Evolutionary conservation across 1,139 yeast species (phyloP).

Genomic region (Kluyveromyces sp.): DNA sequence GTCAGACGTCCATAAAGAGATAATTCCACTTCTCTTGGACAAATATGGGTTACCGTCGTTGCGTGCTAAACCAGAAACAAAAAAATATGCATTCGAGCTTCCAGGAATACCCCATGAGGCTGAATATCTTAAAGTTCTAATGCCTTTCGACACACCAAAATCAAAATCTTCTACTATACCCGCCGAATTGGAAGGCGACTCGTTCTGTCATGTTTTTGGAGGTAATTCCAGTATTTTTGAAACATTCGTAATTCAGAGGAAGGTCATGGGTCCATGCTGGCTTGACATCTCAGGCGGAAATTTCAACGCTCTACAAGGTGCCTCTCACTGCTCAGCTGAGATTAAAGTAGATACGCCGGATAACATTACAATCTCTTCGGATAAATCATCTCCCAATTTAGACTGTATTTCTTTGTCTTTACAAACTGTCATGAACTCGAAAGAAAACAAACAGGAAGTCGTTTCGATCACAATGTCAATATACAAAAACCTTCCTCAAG

Average conservation of each 20-base stretch:
- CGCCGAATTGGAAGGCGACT: slow-evolving; percentile 60
- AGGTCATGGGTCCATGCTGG: slow-evolving; percentile 99
- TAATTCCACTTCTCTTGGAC: slow-evolving; percentile 56
- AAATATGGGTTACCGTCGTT: slow-evolving; percentile 56
- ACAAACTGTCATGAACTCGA: slow-evolving; percentile 69
- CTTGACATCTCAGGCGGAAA: slow-evolving; percentile 61
- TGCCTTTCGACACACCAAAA: slow-evolving; percentile 63
- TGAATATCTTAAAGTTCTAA: slow-evolving; percentile 69
- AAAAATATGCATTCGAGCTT: slow-evolving; percentile 85
- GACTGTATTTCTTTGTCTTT: slow-evolving; percentile 70
- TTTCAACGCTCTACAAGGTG: slow-evolving; percentile 51
- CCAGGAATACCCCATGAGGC: slow-evolving; percentile 73
- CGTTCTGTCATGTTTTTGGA: slow-evolving; percentile 79
- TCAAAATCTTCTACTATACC: slow-evolving; percentile 48
- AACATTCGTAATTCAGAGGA: slow-evolving; percentile 72
- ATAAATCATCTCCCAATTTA: slow-evolving; percentile 51
- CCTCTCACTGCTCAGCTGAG: slow-evolving; percentile 80
- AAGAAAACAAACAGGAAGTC: slow-evolving; percentile 75
- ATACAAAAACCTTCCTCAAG: slow-evolving; percentile 60
- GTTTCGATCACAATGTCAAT: slow-evolving; percentile 76
- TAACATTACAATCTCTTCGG: slow-evolving; percentile 45
- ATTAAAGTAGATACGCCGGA: slow-evolving; percentile 50
- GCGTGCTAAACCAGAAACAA: slow-evolving; percentile 63
- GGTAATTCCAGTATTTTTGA: slow-evolving; percentile 70
- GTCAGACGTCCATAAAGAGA: slow-evolving; percentile 71